Evolutionary conservation across 345 rosid genomes (phyloP).

Genomic region (Brassica nigra): DNA sequence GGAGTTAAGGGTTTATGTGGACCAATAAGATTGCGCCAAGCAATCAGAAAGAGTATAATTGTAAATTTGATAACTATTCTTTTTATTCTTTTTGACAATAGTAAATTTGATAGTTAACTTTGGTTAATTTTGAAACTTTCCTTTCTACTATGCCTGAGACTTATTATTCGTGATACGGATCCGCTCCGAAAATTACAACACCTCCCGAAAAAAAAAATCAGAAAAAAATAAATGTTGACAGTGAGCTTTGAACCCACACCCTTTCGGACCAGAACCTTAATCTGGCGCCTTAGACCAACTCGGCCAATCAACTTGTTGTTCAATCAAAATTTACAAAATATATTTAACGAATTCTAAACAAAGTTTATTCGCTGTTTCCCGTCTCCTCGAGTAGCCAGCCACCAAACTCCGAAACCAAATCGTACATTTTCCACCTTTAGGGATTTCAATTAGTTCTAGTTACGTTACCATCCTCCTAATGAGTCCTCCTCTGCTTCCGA

Average conservation of each 20-base stretch:
- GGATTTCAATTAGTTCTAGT: constrained; percentile 15
- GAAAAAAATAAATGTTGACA: constrained; percentile 49
- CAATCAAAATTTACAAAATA: too few species aligned
- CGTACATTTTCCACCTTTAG: constrained; percentile 14
- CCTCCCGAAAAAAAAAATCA: neutral
- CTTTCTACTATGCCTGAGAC: too few species aligned
- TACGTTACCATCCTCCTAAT: constrained; percentile 37
- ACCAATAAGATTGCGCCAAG: too few species aligned
- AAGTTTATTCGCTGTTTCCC: neutral
- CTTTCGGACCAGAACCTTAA: constrained; percentile 99
- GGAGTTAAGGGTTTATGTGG: too few species aligned
- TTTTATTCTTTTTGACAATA: too few species aligned
- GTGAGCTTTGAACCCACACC: constrained; percentile 98
- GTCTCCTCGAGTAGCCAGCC: neutral
- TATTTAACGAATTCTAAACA: too few species aligned
- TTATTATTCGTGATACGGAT: too few species aligned
- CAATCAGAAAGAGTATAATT: too few species aligned
- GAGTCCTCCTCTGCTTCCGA: constrained; percentile 67
- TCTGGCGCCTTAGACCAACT: constrained; percentile 81
- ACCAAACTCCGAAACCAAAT: neutral
- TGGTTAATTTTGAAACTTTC: too few species aligned
- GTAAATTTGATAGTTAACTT: too few species aligned
- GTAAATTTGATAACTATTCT: too few species aligned
- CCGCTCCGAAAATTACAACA: too few species aligned
- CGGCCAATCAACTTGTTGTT: constrained; percentile 14